A percentile compares a stretch with the other conserved stretches of the same genome.
phyloP scores from a whole-genome alignment of 2,329 filamentous ascomycete genomes.

The Alternaria triticimaculans region DNA sequence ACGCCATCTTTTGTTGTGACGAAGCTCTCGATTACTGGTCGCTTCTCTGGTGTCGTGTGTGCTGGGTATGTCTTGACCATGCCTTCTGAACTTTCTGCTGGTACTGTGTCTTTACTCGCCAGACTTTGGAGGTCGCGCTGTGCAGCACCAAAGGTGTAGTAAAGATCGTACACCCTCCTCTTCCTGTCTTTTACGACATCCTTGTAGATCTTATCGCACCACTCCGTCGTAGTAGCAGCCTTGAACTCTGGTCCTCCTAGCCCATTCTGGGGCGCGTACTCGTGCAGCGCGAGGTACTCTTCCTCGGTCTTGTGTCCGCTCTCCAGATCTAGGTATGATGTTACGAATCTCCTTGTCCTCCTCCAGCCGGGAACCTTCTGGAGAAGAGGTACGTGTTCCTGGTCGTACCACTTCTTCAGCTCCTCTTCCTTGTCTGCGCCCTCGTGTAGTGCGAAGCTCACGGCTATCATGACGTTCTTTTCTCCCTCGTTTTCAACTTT shows the following conservation, averaged over 20 bases:
- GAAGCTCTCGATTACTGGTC: constrained; percentile 68
- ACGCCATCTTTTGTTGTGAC: constrained; percentile 73
- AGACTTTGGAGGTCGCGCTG: constrained; percentile 71
- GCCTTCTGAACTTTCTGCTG: constrained; percentile 60
- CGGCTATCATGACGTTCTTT: constrained; percentile 65
- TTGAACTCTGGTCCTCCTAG: constrained; percentile 69
- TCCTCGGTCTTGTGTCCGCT: constrained; percentile 50
- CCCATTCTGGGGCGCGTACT: constrained; percentile 72
- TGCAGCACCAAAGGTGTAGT: constrained; percentile 80
- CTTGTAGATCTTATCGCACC: constrained; percentile 65
- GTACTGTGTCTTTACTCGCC: constrained; percentile 55
- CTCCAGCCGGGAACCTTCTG: constrained; percentile 80
- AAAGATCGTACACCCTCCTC: constrained; percentile 71
- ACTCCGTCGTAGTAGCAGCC: constrained; percentile 67
- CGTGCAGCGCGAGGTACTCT: constrained; percentile 71
- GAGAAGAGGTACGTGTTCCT: constrained; percentile 76
- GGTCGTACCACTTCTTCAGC: constrained; percentile 72
- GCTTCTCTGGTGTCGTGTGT: constrained; percentile 32
- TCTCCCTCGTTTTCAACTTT: constrained; percentile 63
- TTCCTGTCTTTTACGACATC: constrained; percentile 65
- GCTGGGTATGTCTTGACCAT: constrained; percentile 63
- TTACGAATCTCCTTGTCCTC: constrained; percentile 73
- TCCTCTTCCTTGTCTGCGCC: constrained; percentile 60
- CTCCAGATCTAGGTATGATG: constrained; percentile 61
- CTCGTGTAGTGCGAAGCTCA: constrained; percentile 65